Evolutionary conservation across 768 basidiomycete species (phyloP).

Genomic region (Lactarius psammicola): DNA sequence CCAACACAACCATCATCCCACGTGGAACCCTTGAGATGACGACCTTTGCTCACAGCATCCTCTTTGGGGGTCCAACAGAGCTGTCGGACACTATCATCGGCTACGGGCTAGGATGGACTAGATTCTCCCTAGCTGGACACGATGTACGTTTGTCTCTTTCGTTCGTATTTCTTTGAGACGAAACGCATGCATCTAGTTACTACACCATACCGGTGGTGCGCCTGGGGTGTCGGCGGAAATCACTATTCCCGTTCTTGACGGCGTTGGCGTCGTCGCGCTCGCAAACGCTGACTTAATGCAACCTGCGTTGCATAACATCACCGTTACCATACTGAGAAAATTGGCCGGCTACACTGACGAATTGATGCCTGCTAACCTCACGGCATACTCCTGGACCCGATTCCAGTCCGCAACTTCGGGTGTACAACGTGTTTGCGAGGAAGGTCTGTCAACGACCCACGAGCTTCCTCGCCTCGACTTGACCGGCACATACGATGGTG

Average conservation of each 20-base stretch:
- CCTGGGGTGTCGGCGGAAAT: too few relatives aligned
- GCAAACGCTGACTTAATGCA: conserved; percentile 29
- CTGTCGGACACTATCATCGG: too few relatives aligned
- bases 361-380: background rate
- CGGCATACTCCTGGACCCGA: background rate
- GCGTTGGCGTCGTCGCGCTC: conserved; percentile 37
- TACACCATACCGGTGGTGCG: too few relatives aligned
- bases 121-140: too few relatives aligned
- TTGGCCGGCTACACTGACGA: background rate
- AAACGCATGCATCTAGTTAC: too few relatives aligned
- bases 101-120: too few relatives aligned
- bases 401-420: background rate
- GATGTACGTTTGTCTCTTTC: conserved; percentile 6
- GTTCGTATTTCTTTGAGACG: too few relatives aligned
- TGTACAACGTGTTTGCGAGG: background rate
- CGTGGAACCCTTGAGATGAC: too few relatives aligned
- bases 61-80: too few relatives aligned
- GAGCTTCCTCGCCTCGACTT: background rate
- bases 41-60: too few relatives aligned
- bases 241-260: conserved; percentile 35
- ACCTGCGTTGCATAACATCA: background rate
- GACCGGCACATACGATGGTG: conserved; percentile 10
- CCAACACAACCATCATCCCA: too few relatives aligned
- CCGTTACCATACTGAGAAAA: background rate
- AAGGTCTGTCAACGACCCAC: background rate